Evolutionary conservation across 768 basidiomycete species (phyloP), one percentile per base, ranked within the genome.

Genomic region (Sistotremastrum suecicum): DNA sequence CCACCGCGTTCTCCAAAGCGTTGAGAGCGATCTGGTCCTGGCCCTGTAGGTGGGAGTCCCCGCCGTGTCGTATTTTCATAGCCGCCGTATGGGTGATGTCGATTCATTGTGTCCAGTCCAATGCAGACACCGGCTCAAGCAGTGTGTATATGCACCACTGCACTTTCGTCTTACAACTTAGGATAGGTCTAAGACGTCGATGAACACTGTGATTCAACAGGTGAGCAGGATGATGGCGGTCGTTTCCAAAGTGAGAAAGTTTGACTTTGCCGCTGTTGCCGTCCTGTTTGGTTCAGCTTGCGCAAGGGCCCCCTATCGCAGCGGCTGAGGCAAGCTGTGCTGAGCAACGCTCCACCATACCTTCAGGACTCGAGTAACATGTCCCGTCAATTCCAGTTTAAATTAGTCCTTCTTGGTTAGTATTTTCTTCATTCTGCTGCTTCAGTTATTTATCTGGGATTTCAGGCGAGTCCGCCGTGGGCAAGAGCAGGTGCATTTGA

Each of bases 301-400:
- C 54, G 47, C 53, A 55, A 55, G 54, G 50, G 53, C 50, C 59
- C 55, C 58, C 48, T 54, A 20, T 20, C 20, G 20, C 20, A 20
- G 20, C 20, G 20, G 20, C 20, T 20, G 20, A 20, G 20, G 20
- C 20, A 20, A 20, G 20, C 20, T 20, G 20, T 20, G 20, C 20
- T 20, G 20, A 20, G 20, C 20, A 20, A 20, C 20, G 20, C 20
- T 20, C 20, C 20, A 20, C 52, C 57, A 52, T 49, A 57, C 50
- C 57, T 51, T 51, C 54, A 50, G 52, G 54, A 52, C 50, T 54
- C 51, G 48, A 59, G 61, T 53, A 65, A 65, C 65, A 92, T 91
- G 88, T 87, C 88, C 49, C 86, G 85, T 63, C 87, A 90, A 66
- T 85, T 74, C 54, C 87, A 89, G 65, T 95, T 94, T 71, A 97